Evolutionary conservation across 805 yeast genomes (phyloP).

Genomic region (Metschnikowia sp.): DNA sequence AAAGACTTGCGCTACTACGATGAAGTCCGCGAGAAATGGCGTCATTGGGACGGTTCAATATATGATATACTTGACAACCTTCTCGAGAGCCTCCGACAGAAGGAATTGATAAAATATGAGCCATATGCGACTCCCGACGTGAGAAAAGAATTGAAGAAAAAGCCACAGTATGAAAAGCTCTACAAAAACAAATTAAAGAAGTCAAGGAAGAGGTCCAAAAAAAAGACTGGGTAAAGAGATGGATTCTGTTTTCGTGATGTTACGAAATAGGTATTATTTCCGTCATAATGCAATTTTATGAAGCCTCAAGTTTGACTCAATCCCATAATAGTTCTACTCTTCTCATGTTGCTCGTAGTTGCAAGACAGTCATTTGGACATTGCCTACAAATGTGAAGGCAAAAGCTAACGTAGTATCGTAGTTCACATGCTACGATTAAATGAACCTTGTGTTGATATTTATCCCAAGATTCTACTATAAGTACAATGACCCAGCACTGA

Average conservation of each 20-base stretch:
- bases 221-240: not conserved
- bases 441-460: not conserved
- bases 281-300: too few species aligned
- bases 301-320: too few species aligned
- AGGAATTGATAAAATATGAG: not conserved
- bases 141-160: not conserved
- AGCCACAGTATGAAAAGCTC: conserved; percentile 2
- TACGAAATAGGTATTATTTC: too few species aligned
- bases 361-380: too few species aligned
- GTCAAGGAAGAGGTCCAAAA: not conserved
- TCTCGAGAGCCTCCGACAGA: not conserved
- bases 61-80: not conserved
- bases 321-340: too few species aligned
- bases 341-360: too few species aligned
- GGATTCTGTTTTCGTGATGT: not conserved
- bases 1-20: conserved; percentile 4
- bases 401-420: too few species aligned
- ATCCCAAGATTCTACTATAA: conserved; percentile 30
- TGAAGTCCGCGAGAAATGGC: not conserved
- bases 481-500: conserved; percentile 93
- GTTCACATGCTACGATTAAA: not conserved
- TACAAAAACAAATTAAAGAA: not conserved
- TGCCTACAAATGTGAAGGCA: too few species aligned
- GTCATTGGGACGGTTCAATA: not conserved
- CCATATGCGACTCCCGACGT: not conserved